Base-by-base conservation (phyloP, 2,329 filamentous ascomycete genomes). In the Sphaerulina populicola region DNA sequence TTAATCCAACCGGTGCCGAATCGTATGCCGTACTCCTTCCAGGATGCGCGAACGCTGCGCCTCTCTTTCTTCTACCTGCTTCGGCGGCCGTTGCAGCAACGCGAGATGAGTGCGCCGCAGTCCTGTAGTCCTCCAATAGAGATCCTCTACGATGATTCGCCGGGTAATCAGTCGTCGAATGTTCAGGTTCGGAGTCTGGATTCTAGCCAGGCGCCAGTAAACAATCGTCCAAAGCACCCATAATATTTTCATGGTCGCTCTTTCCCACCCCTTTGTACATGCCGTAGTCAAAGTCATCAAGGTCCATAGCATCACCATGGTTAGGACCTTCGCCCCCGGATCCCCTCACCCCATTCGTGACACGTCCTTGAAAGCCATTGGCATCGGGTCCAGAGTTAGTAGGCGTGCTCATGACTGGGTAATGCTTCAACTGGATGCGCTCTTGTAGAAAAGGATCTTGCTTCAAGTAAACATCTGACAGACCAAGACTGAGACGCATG, bases 381-480 rank as follows among this genome's bases (percentile, higher is more conserved):
- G 38, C 7, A 23, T 35, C 44, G 12, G n/a, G n/a, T 2, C 15
- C 15, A 8, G 10, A 39, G 18, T 12, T 49, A 15, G 30, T 31
- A 23, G 48, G 38, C 11, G 23, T 42, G 9, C 54, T 48, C 36
- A 59, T 18, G 4, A 57, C 55, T 3, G 62, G 59, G 29, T 61
- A 65, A 15, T 59, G 54, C 18, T 55, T 56, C 4, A 64, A 49
- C 61, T 83, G 73, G 41, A 95, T 80, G 48, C 81, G 77, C 38
- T 85, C 82, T 27, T 81, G 78, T 35, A 94, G 74, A 21, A 88
- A 75, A 0, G 87, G 88, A 71, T 93, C 90, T 54, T 87, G 82
- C 8, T 82, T 81, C 56, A 94, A 76, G 53, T 86, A 83, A 23
- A 79, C 80, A 48, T 93, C 86, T 10, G 85, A 82, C 57, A 95